Conservation (phyloP, 768 basidiomycete genomes). For the Mycena venus region DNA sequence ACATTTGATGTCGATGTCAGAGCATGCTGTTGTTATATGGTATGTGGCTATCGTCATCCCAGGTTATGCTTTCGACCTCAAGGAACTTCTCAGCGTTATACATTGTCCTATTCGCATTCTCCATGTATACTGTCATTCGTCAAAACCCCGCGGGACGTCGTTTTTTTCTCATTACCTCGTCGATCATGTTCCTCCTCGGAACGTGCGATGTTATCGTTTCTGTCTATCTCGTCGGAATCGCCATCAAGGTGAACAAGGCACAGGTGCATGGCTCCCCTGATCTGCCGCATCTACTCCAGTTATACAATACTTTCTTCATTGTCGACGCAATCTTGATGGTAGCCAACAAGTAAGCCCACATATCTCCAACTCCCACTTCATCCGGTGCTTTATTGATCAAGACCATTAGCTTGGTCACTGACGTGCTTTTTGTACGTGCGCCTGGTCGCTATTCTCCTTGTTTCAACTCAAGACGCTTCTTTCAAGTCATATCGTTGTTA, state of each 20-base stretch:
- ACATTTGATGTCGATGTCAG: conserved; percentile 3
- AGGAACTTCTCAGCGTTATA: background rate
- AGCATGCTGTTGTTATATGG: conserved; percentile 18
- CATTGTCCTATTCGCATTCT: conserved; percentile 11
- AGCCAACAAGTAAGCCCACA: conserved; percentile 14
- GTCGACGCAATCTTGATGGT: conserved; percentile 8
- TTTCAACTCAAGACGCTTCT: background rate
- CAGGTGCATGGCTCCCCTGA: background rate
- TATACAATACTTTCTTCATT: conserved; percentile 3
- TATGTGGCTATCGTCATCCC: background rate
- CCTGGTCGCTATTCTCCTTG: background rate
- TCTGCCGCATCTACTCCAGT: background rate
- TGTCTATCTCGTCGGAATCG: background rate
- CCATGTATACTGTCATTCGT: conserved; percentile 10
- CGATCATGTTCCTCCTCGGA: conserved; percentile 16
- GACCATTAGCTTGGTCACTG: background rate
- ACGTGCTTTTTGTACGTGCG: conserved; percentile 6
- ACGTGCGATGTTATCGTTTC: background rate
- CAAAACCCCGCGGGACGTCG: conserved; percentile 5
- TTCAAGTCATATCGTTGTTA: conserved; percentile 16
- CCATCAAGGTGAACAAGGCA: conserved; percentile 11
- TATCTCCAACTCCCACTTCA: background rate
- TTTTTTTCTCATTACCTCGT: conserved; percentile 8
- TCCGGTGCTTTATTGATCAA: background rate
- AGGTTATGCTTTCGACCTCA: background rate